phyloP scores from a whole-genome alignment of 148 eudicot genomes.

The Selenicereus undatus region DNA sequence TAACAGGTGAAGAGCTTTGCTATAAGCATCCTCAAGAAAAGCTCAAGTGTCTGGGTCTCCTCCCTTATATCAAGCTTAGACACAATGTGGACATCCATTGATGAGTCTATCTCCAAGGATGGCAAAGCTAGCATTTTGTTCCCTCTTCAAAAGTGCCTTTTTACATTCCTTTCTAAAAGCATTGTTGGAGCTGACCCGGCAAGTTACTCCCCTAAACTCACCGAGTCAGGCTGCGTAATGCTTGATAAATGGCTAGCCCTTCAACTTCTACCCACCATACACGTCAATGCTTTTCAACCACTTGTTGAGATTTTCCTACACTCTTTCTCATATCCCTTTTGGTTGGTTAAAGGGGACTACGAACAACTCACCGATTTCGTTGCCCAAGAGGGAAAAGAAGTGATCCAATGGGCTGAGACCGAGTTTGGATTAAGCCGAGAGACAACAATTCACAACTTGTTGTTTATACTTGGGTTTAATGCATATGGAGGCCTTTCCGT shows the following conservation, averaged over 20 bases:
- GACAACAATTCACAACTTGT: conserved; percentile 61
- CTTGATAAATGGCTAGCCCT: conserved; percentile 73
- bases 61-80: conserved; percentile 56
- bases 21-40: conserved; percentile 62
- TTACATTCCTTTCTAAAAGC: conserved; percentile 52
- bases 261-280: conserved; percentile 60
- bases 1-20: conserved; percentile 58
- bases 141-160: conserved; percentile 64
- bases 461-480: conserved; percentile 76
- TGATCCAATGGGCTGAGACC: conserved; percentile 34
- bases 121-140: conserved; percentile 26
- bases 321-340: conserved; percentile 68
- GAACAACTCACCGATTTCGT: conserved; percentile 53
- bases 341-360: conserved; percentile 63
- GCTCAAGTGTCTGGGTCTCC: conserved; percentile 61
- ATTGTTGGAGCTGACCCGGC: conserved; percentile 59
- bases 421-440: conserved; percentile 55
- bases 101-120: conserved; percentile 41
- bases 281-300: conserved; percentile 52
- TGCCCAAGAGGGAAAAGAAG: conserved; percentile 47
- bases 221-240: conserved; percentile 45
- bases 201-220: conserved; percentile 43
- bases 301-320: conserved; percentile 76
- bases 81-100: conserved; percentile 69
- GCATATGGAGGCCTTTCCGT: conserved; percentile 72